Evolutionary conservation across 2,329 filamentous ascomycete genomes (phyloP), one percentile per base, ranked within the genome.

Genomic region (Phialophora verrucosa): DNA sequence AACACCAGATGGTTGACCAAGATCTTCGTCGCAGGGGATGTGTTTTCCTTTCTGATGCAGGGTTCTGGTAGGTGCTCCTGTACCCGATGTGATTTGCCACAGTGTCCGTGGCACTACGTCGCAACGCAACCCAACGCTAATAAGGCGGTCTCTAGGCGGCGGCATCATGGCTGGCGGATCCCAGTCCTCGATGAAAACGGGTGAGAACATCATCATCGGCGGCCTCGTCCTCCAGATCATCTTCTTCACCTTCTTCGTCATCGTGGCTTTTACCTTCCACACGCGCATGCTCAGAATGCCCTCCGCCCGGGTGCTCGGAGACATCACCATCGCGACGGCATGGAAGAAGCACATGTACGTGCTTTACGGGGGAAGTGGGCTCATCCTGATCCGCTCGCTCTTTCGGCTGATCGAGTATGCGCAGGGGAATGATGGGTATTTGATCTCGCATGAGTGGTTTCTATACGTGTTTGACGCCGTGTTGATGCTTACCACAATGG

Each of bases 241-340:
- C 14, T 82, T 88, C 32, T 78, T 85, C 20, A 62, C 73, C 5
- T 73, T 82, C 38, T 88, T 89, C 70, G 32, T 84, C n/a, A 44
- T 76, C 1, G 77, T 89, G 0, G 80, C 85, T 25, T 4, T 65
- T 11, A 35, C 49, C 3, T 63, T 68, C 20, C 31, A 66, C 44
- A 4, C 31, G 6, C 59, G 59, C 1, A 56, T 66, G 49, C 35
- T 20, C 55, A 50, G 17, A 8, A 25, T 17, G 14, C 66, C 66
- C 5, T 60, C 63, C 4, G n/a, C 47, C 4, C 51, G 50, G 10
- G 47, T 57, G 5, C 55, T 57, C 17, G 27, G 51, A 31, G 25
- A 54, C 25, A 25, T 23, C n/a, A 32, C 25, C 31, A 35, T 42
- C 27, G 44, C 38, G 3, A 11, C 17, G 7, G 32, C 10, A 14